Evolutionary conservation across 2,329 filamentous ascomycete species (phyloP), one percentile per base, ranked within the genome.

Genomic region (Neonectria punicea): DNA sequence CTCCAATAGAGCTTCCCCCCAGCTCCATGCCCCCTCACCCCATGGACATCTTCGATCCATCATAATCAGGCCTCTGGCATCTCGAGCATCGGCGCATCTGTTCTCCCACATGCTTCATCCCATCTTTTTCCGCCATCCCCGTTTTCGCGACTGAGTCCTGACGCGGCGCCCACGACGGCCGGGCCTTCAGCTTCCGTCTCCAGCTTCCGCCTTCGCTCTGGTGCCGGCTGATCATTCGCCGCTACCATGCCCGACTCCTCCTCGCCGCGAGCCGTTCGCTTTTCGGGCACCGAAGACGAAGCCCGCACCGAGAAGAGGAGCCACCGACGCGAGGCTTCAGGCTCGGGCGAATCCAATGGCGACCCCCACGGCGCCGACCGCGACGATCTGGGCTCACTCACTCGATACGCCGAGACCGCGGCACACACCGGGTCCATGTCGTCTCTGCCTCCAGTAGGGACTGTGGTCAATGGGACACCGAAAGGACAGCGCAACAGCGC

Each of bases 201-300:
- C 61, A 62, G 44, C 62, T 62, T 70, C 63, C 61, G 64, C 66
- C 63, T 65, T 61, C 61, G 63, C 56, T 61, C 61, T 41, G 64
- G 64, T 58, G 61, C 65, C 62, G 67, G 60, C 59, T 60, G 63
- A 65, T 63, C 54, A 58, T 53, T 63, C 70, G 57, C 53, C 54
- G 53, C 57, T 51, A 71, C 58, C 57, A 80, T 80, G 73, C 76
- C 81, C 72, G 86, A 89, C 68, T 77, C 82, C 68, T 77, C 82
- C 39, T 86, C 86, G 11, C 85, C 86, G 55, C 84, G 86, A 71
- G 81, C 83, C 67, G 85, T 89, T 68, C 85, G 87, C 68, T 89
- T 89, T 73, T 85, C 84, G 50, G 81, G 83, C 65, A 77, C 78
- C 74, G 85, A 85, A 63, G 83, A 84, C 25, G 77, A 82, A 34